Percentiles rank a stretch among this genome's conserved stretches.
Evolutionary conservation across 1,139 yeast species (phyloP).

Genomic region (Yamadazyma diddensiae): DNA sequence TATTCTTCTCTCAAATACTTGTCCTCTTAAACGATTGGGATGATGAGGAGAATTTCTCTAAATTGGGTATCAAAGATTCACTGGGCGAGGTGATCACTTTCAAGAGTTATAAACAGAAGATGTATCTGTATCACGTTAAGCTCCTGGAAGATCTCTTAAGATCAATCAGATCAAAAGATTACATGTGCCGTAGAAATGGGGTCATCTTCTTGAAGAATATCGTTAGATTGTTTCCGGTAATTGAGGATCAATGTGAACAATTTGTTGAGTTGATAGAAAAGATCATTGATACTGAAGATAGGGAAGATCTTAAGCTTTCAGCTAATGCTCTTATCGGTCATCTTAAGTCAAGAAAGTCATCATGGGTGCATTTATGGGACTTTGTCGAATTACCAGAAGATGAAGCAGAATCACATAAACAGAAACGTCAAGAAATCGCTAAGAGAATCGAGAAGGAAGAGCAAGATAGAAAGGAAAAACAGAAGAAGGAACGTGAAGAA

Average conservation of each 20-base stretch:
- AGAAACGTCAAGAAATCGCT: slow-evolving; percentile 20
- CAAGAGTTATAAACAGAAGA: slow-evolving; percentile 36
- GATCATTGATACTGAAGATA: slow-evolving; percentile 51
- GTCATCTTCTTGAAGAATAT: slow-evolving; percentile 74
- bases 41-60: slow-evolving; percentile 19
- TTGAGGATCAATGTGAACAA: slow-evolving; percentile 64
- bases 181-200: slow-evolving; percentile 79
- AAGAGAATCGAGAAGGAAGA: slow-evolving; percentile 16
- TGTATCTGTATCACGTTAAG: slow-evolving; percentile 57
- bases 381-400: slow-evolving; percentile 47
- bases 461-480: slow-evolving; percentile 21
- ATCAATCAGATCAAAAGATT: slow-evolving; percentile 57
- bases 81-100: slow-evolving; percentile 19
- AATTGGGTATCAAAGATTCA: slow-evolving; percentile 8
- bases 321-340: slow-evolving; percentile 77
- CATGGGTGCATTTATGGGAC: slow-evolving; percentile 60
- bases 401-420: slow-evolving; percentile 21
- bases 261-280: slow-evolving; percentile 47
- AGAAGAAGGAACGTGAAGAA: slow-evolving; percentile 18
- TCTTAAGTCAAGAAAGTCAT: slow-evolving; percentile 53
- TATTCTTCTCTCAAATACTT: slow-evolving; percentile 63
- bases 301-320: slow-evolving; percentile 82
- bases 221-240: slow-evolving; percentile 62
- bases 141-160: slow-evolving; percentile 45
- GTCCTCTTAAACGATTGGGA: slow-evolving; percentile 45